A percentile compares a stretch with the other conserved stretches of the same genome.
Evolutionary conservation across 2,329 filamentous ascomycete species (phyloP).

Genomic region (Beauveria caledonica): DNA sequence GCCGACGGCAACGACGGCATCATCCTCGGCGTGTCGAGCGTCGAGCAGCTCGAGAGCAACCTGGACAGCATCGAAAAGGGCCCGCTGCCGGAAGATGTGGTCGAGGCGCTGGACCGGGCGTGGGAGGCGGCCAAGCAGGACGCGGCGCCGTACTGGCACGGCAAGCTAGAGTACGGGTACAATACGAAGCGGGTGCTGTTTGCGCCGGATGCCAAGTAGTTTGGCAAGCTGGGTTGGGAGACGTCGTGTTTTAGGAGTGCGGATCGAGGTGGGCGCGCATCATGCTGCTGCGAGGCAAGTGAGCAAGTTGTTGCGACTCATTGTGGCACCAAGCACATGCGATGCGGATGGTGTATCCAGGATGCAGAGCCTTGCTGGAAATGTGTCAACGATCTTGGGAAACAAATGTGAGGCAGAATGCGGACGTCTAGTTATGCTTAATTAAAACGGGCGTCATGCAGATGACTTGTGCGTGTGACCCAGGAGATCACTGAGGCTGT

Average conservation of each 20-base stretch:
- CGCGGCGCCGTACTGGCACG: slow-evolving; percentile 45
- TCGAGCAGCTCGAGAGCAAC: slow-evolving; percentile 50
- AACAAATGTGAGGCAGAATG: not conserved
- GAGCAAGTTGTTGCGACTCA: not conserved
- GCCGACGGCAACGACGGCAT: slow-evolving; percentile 52
- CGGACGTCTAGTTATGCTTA: not conserved
- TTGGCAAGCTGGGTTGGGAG: not conserved
- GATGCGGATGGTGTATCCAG: not conserved
- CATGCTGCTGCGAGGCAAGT: too few relatives aligned
- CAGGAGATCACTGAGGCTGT: not conserved
- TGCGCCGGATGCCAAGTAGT: slow-evolving; percentile 33
- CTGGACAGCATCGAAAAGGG: slow-evolving; percentile 55
- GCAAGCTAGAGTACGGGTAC: slow-evolving; percentile 58
- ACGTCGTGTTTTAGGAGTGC: not conserved
- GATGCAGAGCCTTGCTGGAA: too few relatives aligned
- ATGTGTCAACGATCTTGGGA: not conserved
- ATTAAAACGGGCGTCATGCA: not conserved
- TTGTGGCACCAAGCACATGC: not conserved
- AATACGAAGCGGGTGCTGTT: slow-evolving; percentile 55
- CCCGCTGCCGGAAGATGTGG: slow-evolving; percentile 67
- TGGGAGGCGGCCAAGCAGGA: slow-evolving; percentile 63
- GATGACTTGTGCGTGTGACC: slow-evolving; percentile 4
- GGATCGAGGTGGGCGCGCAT: not conserved
- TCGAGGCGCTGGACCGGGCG: slow-evolving; percentile 66
- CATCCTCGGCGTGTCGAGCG: slow-evolving; percentile 50